Evolutionary conservation across 805 yeast genomes (phyloP).

Genomic region (Metschnikowia proteae): DNA sequence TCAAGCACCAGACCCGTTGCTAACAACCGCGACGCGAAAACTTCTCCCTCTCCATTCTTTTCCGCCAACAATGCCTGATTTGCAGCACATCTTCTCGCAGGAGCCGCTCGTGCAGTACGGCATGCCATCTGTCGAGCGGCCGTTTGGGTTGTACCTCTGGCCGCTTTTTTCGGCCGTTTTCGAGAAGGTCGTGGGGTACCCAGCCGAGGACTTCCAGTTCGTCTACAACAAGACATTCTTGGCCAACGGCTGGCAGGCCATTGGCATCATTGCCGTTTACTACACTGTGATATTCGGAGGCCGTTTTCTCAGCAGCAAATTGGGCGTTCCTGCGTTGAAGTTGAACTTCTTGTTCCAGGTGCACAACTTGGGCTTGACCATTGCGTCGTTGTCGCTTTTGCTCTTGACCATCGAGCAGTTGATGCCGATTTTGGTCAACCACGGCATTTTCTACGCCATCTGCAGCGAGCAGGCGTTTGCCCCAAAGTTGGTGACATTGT

Average conservation of each 20-base stretch:
- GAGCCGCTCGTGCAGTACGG: slow-evolving; percentile 25
- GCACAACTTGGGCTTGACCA: slow-evolving; percentile 76
- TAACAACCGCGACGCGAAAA: slow-evolving; percentile 1
- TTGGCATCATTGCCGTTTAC: slow-evolving; percentile 38
- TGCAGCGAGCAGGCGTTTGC: slow-evolving; percentile 80
- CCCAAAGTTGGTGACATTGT: slow-evolving; percentile 73
- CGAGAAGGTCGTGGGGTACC: slow-evolving; percentile 45
- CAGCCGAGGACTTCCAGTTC: slow-evolving; percentile 67
- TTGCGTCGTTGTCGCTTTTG: slow-evolving; percentile 61
- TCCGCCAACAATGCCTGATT: slow-evolving; percentile 9
- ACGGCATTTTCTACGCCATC: slow-evolving; percentile 82
- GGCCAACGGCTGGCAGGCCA: slow-evolving; percentile 57
- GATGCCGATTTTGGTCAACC: slow-evolving; percentile 65
- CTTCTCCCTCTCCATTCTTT: slow-evolving; percentile 1
- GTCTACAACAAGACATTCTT: slow-evolving; percentile 62
- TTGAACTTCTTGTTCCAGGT: slow-evolving; percentile 75
- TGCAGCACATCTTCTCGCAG: slow-evolving; percentile 9
- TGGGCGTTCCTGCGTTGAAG: slow-evolving; percentile 61
- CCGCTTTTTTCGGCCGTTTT: slow-evolving; percentile 56
- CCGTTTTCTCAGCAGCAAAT: slow-evolving; percentile 51
- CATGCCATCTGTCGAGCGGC: slow-evolving; percentile 39
- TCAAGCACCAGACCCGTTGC: background rate
- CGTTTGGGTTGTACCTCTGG: slow-evolving; percentile 64
- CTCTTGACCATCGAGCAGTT: slow-evolving; percentile 78
- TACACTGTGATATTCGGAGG: slow-evolving; percentile 61